These are phyloP conservation scores for Trichoderma polysporum DNA, from an alignment of 2,329 filamentous ascomycete species.

Conservation along the genomic window DNA sequence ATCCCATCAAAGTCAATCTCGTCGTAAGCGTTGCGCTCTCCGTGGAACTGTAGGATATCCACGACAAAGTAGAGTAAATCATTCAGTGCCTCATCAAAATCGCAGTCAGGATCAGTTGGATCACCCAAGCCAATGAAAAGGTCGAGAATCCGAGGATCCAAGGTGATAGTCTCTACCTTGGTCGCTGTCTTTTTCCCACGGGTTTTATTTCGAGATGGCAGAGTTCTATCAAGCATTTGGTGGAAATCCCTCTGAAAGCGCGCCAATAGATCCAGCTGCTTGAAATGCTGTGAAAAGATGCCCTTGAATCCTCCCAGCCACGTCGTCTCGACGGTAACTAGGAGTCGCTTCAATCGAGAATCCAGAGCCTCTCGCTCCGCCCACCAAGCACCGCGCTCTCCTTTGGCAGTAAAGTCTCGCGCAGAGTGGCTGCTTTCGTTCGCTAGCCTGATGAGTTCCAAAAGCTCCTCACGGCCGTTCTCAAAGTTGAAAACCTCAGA, in stretches of 20 bases:
- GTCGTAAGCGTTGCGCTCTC: conserved; percentile 94
- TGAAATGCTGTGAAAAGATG: conserved; percentile 76
- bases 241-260: conserved; percentile 78
- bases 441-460: conserved; percentile 76
- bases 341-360: conserved; percentile 69
- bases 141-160: conserved; percentile 69
- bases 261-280: conserved; percentile 63
- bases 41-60: conserved; percentile 94
- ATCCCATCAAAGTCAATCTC: conserved; percentile 95
- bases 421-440: conserved; percentile 78
- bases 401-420: conserved; percentile 70
- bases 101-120: conserved; percentile 62
- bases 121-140: conserved; percentile 85
- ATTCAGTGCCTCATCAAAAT: conserved; percentile 85
- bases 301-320: conserved; percentile 96
- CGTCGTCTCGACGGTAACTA: conserved; percentile 83
- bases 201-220: conserved; percentile 75
- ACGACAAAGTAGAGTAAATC: conserved; percentile 95
- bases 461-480: conserved; percentile 74
- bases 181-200: conserved; percentile 52
- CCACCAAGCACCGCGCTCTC: conserved; percentile 86
- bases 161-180: conserved; percentile 43
- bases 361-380: conserved; percentile 79
- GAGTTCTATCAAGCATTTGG: conserved; percentile 74
- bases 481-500: conserved; percentile 78